phyloP scores from a whole-genome alignment of 495 filamentous ascomycete species.

The Platismatia glauca region DNA sequence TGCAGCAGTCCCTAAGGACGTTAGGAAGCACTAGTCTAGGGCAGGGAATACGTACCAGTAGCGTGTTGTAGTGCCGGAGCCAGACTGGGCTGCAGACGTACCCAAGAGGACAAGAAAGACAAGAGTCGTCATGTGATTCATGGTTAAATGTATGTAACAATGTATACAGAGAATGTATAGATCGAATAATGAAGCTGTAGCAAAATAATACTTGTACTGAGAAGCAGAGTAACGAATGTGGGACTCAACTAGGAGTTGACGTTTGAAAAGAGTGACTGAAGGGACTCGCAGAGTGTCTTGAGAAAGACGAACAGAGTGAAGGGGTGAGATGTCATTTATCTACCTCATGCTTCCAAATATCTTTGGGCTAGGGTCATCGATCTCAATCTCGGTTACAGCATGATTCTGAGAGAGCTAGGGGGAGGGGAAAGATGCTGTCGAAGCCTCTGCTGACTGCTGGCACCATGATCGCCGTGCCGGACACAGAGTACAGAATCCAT shows the following conservation, averaged over 20 bases:
- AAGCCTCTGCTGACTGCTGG: neutral
- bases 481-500: neutral
- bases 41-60: conserved; percentile 36
- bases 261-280: neutral
- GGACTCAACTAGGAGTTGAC: neutral
- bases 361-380: neutral
- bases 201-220: neutral
- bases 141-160: neutral
- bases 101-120: neutral
- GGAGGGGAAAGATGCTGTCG: neutral
- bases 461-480: neutral
- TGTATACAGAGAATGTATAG: neutral
- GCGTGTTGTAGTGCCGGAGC: conserved; percentile 47
- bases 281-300: neutral
- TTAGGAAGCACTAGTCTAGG: neutral
- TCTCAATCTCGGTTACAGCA: neutral
- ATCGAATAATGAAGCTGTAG: neutral
- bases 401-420: neutral
- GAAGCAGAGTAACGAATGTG: neutral
- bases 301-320: neutral
- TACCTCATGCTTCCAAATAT: neutral
- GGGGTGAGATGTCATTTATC: neutral
- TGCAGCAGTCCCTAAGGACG: conserved; percentile 52
- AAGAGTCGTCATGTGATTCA: neutral
- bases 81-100: conserved; percentile 18